Base-by-base conservation (phyloP, 2,329 filamentous ascomycete species). In the Diaporthe caulivora region DNA sequence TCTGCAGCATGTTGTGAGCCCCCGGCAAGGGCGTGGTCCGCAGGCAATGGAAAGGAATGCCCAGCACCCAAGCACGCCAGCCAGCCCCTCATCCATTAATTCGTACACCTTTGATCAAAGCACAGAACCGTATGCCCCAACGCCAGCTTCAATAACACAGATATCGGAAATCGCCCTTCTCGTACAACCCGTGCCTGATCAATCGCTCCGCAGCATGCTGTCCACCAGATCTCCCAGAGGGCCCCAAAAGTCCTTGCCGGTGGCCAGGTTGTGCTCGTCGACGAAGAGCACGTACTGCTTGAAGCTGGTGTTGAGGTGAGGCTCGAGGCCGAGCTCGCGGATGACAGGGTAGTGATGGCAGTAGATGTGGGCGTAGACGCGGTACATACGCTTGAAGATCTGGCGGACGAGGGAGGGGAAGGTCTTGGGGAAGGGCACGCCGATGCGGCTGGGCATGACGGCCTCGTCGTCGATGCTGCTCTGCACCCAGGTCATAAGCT, bases 281-380 rank as follows among this genome's bases (percentile, higher is more conserved):
- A 99, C 95, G 84, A 99, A 99, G 74, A 99, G 90, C 76, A 99
- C 97, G 81, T 98, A 99, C 84, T 99, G 97, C 89, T 99, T 99
- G 91, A 99, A 99, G 85, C 95, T 97, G 18, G 97, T 99, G 85
- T 99, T 99, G 77, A 99, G 90, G 84, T 99, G 97, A 57, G 97
- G 95, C 84, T 99, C 97, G 73, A 99, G 90, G 29, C 97, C 97
- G 51, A 99, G 90, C 82, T 98, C 95, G 74, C 97, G 93, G 78
- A 99, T 93, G 77, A 99, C 95, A 47, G 95, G 95, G 85, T 99
- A 99, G 86, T 99, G 97, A 84, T 99, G 97, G 87, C 97, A 99
- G 90, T 99, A 99, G 79, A 99, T 98, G 86, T 99, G 97, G 55
- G 97, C 97, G 83, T 99, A 99, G 76, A 99, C 96, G 78, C 97